Evolutionary conservation across 345 rosid species (phyloP).

Genomic region (Isatis tinctoria): DNA sequence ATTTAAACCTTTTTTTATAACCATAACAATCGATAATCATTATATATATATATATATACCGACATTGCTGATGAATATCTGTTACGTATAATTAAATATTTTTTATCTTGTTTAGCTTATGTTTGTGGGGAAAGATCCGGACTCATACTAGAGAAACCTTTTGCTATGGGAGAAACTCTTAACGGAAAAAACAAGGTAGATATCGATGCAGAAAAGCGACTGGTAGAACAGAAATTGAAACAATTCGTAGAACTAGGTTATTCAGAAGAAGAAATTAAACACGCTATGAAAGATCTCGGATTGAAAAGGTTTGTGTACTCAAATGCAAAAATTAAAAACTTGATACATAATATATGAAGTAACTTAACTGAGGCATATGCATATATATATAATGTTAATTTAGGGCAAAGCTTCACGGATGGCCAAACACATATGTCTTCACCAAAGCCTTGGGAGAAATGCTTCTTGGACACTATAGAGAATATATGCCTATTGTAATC

Average conservation of each 20-base stretch:
- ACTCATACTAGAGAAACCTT: slow-evolving; percentile 5
- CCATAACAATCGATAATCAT: neutral
- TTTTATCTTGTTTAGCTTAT: neutral
- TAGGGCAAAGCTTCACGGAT: neutral
- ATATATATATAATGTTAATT: neutral
- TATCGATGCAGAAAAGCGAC: neutral
- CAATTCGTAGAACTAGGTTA: neutral
- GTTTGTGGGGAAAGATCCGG: neutral
- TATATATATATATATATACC: neutral
- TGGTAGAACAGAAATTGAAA: neutral
- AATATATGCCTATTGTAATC: neutral
- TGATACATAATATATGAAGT: slow-evolving; percentile 13
- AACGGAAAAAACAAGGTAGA: neutral
- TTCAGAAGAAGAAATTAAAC: neutral
- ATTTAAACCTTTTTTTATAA: neutral
- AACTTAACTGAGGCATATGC: neutral
- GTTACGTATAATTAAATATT: neutral
- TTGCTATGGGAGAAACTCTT: slow-evolving; percentile 18
- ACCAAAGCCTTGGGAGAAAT: neutral
- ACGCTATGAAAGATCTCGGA: slow-evolving; percentile 15
- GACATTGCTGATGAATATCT: neutral
- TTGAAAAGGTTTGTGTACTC: slow-evolving; percentile 1
- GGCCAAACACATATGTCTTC: neutral
- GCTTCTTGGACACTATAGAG: neutral
- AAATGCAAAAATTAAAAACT: slow-evolving; percentile 24